Conservation (phyloP, 2,329 filamentous ascomycete genomes). For the Fusarium buxicola region DNA sequence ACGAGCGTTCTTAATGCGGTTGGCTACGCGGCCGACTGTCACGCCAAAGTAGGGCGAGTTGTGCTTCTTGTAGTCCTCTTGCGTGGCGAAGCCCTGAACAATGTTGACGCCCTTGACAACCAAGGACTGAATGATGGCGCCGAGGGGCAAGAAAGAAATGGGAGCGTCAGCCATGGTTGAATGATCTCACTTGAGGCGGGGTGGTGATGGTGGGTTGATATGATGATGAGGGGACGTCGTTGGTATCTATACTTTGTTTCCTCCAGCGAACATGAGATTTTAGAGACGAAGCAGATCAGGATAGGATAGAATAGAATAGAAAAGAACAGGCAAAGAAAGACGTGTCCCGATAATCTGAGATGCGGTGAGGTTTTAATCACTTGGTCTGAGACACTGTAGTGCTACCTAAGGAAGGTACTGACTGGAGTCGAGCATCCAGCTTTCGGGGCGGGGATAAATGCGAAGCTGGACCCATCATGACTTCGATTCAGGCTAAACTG, state of each 20-base stretch:
- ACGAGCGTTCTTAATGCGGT: constrained; percentile 79
- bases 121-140: constrained; percentile 85
- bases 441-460: constrained; percentile 42
- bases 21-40: constrained; percentile 88
- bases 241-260: constrained; percentile 19
- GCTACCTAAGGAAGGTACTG: background rate
- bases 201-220: constrained; percentile 18
- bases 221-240: background rate
- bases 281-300: background rate
- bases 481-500: constrained; percentile 45
- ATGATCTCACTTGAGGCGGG: constrained; percentile 20
- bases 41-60: constrained; percentile 89
- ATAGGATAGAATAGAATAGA: background rate
- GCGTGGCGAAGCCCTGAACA: constrained; percentile 84
- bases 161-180: constrained; percentile 59
- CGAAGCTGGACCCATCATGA: constrained; percentile 40
- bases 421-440: no score
- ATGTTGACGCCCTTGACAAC: constrained; percentile 84
- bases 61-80: constrained; percentile 79
- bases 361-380: constrained; percentile 31
- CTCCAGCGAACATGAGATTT: background rate
- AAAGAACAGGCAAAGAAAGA: constrained; percentile 12
- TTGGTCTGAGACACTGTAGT: constrained; percentile 13
- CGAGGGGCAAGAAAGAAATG: constrained; percentile 77
- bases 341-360: constrained; percentile 17